Percentiles rank a stretch among this genome's conserved stretches.
Conservation (phyloP, 2,329 filamentous ascomycete species). For the Chaetomium sp. region DNA sequence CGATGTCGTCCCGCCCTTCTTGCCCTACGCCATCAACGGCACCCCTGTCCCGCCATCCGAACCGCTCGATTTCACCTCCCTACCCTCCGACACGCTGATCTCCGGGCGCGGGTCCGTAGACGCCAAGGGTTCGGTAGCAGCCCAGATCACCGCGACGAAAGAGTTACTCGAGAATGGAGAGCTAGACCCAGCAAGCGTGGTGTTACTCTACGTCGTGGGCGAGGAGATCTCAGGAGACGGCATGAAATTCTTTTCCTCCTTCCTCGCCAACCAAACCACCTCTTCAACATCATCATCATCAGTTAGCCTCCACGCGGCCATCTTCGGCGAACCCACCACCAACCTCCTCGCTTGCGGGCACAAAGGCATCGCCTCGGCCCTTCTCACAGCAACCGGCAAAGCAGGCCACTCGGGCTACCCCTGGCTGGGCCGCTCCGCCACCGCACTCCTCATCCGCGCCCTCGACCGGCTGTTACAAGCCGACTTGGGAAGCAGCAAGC, state of each 20-base stretch:
- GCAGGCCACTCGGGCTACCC: conserved; percentile 89
- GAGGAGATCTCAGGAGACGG: conserved; percentile 78
- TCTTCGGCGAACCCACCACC: conserved; percentile 93
- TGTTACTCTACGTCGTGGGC: conserved; percentile 66
- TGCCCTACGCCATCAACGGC: conserved; percentile 54
- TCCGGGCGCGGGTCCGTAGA: conserved; percentile 69
- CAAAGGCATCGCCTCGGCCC: conserved; percentile 72
- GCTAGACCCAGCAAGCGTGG: conserved; percentile 27
- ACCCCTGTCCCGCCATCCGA: conserved; percentile 17
- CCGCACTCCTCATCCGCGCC: conserved; percentile 71
- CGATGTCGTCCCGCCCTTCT: conserved; percentile 68
- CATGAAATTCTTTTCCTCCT: conserved; percentile 56
- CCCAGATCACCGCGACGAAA: conserved; percentile 64
- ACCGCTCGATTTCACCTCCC: conserved; percentile 25
- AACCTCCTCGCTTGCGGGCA: conserved; percentile 82
- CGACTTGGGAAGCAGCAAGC: conserved; percentile 66
- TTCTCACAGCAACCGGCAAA: conserved; percentile 62
- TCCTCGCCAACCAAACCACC: conserved; percentile 16
- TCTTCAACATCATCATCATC: too few relatives aligned
- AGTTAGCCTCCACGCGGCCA: conserved; percentile 68
- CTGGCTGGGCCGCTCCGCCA: conserved; percentile 79
- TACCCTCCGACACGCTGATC: conserved; percentile 47
- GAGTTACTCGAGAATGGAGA: conserved; percentile 40
- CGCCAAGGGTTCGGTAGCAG: conserved; percentile 63
- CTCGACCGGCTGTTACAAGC: conserved; percentile 59